These are phyloP conservation scores for Dunaliella primolecta DNA, from an alignment of 139 green algal genomes.

Conservation along the genomic window DNA sequence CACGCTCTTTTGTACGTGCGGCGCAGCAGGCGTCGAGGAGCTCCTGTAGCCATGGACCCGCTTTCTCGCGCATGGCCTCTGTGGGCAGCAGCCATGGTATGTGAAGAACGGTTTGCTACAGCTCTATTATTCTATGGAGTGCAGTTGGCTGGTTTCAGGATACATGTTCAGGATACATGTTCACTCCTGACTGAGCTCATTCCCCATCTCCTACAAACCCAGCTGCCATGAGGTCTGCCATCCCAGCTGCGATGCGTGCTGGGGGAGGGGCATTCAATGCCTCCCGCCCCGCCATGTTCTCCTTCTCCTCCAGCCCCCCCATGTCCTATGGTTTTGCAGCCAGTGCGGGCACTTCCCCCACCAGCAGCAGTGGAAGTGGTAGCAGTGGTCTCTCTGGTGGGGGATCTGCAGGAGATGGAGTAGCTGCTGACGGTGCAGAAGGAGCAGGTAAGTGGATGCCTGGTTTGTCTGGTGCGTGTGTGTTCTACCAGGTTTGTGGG, in stretches of 20 bases:
- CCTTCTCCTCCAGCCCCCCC: not conserved
- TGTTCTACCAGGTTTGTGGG: too few species aligned
- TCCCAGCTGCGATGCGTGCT: not conserved
- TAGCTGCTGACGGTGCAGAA: not conserved
- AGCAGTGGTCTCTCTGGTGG: not conserved
- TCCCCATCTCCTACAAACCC: too few species aligned
- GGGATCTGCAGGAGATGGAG: not conserved
- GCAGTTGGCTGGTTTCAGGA: too few species aligned
- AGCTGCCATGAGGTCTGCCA: not conserved
- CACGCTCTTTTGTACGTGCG: not conserved
- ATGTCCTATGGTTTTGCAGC: conserved; percentile 8
- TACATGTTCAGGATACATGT: too few species aligned
- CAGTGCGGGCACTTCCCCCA: conserved; percentile 2
- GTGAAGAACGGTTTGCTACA: not conserved
- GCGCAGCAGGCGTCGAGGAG: not conserved
- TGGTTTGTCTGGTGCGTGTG: not conserved
- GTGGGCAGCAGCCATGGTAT: not conserved
- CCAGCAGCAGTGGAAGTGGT: not conserved
- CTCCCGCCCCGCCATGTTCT: conserved; percentile 3
- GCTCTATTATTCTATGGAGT: not conserved
- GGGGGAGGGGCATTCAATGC: not conserved
- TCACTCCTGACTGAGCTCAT: too few species aligned
- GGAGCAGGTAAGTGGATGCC: not conserved
- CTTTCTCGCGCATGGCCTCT: not conserved
- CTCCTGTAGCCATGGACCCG: not conserved